Evolutionary conservation across 495 filamentous ascomycete species (phyloP), one percentile per base, ranked within the genome.

Genomic region (Daldinia decipiens): DNA sequence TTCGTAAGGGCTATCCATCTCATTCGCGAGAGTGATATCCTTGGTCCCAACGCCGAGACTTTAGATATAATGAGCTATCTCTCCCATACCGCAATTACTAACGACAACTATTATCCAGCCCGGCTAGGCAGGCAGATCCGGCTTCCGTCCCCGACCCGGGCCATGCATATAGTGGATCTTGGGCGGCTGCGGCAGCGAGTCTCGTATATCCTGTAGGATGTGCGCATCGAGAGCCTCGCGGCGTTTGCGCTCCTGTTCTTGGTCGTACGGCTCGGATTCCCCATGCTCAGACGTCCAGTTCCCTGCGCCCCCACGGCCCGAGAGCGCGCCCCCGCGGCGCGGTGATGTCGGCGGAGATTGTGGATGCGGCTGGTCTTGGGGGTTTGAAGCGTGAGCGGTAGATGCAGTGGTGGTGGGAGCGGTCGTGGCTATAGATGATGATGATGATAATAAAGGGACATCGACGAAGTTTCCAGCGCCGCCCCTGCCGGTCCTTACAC

Each of bases 391-490:
- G 9, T 31, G 40, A 31, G 67, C n/a, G 19, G 79, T 64, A 29
- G 75, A 43, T 6, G 70, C 12, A 3, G 73, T 61, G 39, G 34
- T 4, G 39, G 34, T 4, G 12, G 50, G 9, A 13, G 32, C 19
- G 21, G 8, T 32, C 9, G 19, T 40, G 17, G 34, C 12, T 57
- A 39, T n/a, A 9, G 31, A 6, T n/a, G 54, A 15, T 1, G 43
- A n/a, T n/a, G n/a, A n/a, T n/a, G n/a, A n/a, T n/a, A n/a, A n/a
- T n/a, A n/a, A 47, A n/a, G 55, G 39, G 17, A 82, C 78, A 47
- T 80, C 76, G 70, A 80, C 74, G 75, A 86, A 88, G 80, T 90
- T 91, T 17, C 88, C 88, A 0, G 85, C 86, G 34, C 88, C 88
- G 64, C 88, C 88, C 27, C 88, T 86, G 13, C 88, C 88, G 45